Evolutionary conservation across 108 stramenopile genomes (phyloP), one percentile per base, ranked within the genome.

Genomic region (Skeletonema grethae): DNA sequence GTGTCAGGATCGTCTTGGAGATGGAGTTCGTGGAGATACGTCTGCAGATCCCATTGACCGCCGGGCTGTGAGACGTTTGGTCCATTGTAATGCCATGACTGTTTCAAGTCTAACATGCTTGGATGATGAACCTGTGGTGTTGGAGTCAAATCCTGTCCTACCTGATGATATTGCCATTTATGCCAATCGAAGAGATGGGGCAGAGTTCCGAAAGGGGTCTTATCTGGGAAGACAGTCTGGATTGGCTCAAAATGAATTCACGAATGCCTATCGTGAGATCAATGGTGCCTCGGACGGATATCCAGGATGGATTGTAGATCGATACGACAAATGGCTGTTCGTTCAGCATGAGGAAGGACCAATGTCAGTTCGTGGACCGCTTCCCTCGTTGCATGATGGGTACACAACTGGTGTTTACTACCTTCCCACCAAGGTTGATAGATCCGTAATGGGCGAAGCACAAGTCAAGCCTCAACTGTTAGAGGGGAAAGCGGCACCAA

Each of bases 371-470:
- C 73, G 79, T 66, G 92, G 92, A 34, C 92, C 92, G 25, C 59
- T 93, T 16, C 92, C 92, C 12, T 90, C 89, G 4, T 85, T 93
- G 45, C 92, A 93, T 73, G 92, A 93, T 65, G 88, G 89, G n/a
- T 65, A 87, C 41, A 93, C 92, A 20, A 76, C 71, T 20, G 92
- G 92, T 13, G 87, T 93, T 11, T 93, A 93, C 64, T 86, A 87
- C 55, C 62, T 93, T 3, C 76, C 87, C 25, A 71, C 88, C 12
- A 73, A 81, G 53, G 78, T 66, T n/a, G 87, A 90, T 70, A 83
- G 88, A 31, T 80, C 83, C 4, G 63, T 81, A 18, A 90, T 90
- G 88, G 89, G 89, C 38, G 63, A 69, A 5, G 75, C 69, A 25
- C 63, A 80, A 32, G 45, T 83, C 12, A 82, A 85, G 57, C 89